These are phyloP conservation scores for Westerdykella sp. DNA, from an alignment of 2,329 filamentous ascomycete species.

Conservation along the genomic window DNA sequence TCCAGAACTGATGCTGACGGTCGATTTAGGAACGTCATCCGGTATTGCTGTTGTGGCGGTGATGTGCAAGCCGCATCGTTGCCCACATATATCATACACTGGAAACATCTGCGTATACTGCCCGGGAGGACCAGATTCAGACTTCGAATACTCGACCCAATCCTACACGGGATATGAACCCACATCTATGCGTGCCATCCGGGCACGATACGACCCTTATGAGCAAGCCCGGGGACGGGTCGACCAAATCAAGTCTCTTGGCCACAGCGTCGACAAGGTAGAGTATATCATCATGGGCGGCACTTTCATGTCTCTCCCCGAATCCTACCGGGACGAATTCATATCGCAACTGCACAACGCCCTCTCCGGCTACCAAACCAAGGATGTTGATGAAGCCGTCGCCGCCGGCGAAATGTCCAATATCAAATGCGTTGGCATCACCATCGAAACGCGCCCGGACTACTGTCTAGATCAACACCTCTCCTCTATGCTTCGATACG, in stretches of 20 bases:
- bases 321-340: conserved; percentile 85
- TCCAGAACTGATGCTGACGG: conserved; percentile 4
- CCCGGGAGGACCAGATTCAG: conserved; percentile 92
- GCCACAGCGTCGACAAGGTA: conserved; percentile 97
- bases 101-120: conserved; percentile 99
- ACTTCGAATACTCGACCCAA: conserved; percentile 98
- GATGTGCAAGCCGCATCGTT: conserved; percentile 98
- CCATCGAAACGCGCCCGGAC: conserved; percentile 93
- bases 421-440: conserved; percentile 96
- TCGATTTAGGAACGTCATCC: conserved; percentile 73
- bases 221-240: conserved; percentile 94
- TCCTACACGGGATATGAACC: conserved; percentile 98
- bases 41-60: conserved; percentile 97
- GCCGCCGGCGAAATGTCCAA: conserved; percentile 93
- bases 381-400: conserved; percentile 90
- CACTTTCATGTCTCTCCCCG: conserved; percentile 94
- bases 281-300: conserved; percentile 99
- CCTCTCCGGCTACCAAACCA: conserved; percentile 95
- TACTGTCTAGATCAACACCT: conserved; percentile 96
- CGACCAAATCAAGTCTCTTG: conserved; percentile 91
- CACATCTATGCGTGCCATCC: conserved; percentile 96
- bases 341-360: conserved; percentile 96
- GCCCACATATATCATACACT: conserved; percentile 95
- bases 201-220: conserved; percentile 94
- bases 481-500: conserved; percentile 94